Percentiles rank a stretch among this genome's conserved stretches.
These are phyloP conservation scores for Sicyos baderoa DNA, from an alignment of 306 rosid species.

Conservation along the genomic window DNA sequence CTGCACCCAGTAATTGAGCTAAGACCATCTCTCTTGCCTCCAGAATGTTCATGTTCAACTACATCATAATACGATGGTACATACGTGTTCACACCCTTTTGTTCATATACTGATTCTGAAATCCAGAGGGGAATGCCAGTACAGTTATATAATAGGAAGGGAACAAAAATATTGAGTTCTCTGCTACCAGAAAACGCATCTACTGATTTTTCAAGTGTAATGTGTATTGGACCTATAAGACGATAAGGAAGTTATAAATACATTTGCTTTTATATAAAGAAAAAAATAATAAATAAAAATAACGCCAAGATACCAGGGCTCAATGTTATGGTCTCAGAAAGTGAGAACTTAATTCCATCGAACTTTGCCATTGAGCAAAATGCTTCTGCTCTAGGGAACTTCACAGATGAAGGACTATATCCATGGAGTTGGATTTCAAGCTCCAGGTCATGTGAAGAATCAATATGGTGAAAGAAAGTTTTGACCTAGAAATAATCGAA, in stretches of 20 bases:
- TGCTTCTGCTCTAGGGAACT: slow-evolving; percentile 70
- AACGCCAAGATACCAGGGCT: slow-evolving; percentile 47
- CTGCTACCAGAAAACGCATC: slow-evolving; percentile 81
- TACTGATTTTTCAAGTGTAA: slow-evolving; percentile 71
- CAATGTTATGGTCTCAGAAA: slow-evolving; percentile 53
- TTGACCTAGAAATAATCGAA: slow-evolving; percentile 40
- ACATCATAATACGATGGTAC: slow-evolving; percentile 58
- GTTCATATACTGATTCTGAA: slow-evolving; percentile 43
- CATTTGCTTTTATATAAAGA: slow-evolving; percentile 5
- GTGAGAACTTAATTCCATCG: slow-evolving; percentile 58
- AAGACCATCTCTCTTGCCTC: slow-evolving; percentile 52
- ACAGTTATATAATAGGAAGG: slow-evolving; percentile 81
- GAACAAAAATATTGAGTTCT: slow-evolving; percentile 66
- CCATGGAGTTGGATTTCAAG: slow-evolving; percentile 63
- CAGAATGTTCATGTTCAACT: slow-evolving; percentile 36
- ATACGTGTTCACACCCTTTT: slow-evolving; percentile 33
- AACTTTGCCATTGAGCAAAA: slow-evolving; percentile 66
- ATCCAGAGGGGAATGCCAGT: slow-evolving; percentile 60
- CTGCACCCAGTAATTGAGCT: slow-evolving; percentile 37
- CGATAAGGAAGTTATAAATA: slow-evolving; percentile 24
- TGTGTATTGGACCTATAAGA: slow-evolving; percentile 50
- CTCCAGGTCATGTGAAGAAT: slow-evolving; percentile 82
- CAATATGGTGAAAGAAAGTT: slow-evolving; percentile 70
- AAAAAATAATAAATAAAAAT: slow-evolving; percentile 20
- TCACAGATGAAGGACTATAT: slow-evolving; percentile 48